Evolutionary conservation across 257 asterid genomes (phyloP), one percentile per base, ranked within the genome.

Genomic region (Fraxinus anomala): DNA sequence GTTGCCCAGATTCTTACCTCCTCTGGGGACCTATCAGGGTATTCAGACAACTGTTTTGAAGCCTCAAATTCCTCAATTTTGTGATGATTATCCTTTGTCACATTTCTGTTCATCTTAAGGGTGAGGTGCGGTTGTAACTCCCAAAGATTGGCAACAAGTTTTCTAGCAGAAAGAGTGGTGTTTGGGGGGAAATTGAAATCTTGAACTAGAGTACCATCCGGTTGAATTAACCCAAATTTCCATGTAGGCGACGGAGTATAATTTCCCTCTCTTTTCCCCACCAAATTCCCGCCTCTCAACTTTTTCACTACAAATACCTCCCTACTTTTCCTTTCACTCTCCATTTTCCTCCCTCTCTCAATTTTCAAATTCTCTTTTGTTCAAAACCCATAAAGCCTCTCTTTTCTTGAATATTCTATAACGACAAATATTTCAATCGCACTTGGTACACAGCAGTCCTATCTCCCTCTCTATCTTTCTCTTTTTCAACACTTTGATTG

Each of bases 121-220:
- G 72, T 72, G 78, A 73, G 28, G 6, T 78, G 87, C 1, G 88
- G 87, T 61, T 90, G 89, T 84, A 88, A 79, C 77, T 92, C 97
- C 97, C 97, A 94, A 84, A 94, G 80, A 82, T 85, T 88, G 19
- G 97, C 94, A 76, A 90, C 94, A 82, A 94, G 87, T 77, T 92
- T 89, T 56, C 97, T 89, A 4, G 97, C 97, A 51, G 99, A 90
- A 34, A 90, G 86, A 68, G 81, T 69, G 67, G 84, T 77, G 36
- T 80, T 85, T 37, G 89, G 44, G 77, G 89, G 61, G 36, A 86
- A 80, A 42, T 81, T 83, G 74, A 80, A 77, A 79, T 88, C 89
- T 76, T 88, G 89, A 82, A 87, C 81, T 28, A 87, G 79, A 74
- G 91, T 86, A 16, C 91, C 91, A 79, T 92, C 95, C 39, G 77